Conservation (phyloP, 805 yeast species). For the Allodekkera sacchari region DNA sequence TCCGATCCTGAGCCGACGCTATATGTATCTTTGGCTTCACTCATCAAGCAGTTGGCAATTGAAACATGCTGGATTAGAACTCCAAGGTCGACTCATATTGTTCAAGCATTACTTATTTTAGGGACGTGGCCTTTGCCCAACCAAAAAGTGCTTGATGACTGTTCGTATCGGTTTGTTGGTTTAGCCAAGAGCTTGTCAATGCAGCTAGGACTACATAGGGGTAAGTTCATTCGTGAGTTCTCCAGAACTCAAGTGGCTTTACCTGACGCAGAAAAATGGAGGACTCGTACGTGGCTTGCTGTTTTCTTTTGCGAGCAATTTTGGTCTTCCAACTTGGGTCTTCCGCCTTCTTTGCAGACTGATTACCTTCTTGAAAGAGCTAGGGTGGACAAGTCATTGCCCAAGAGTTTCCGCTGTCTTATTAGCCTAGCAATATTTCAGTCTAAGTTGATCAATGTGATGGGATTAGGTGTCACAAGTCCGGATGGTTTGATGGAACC, state of each 20-base stretch:
- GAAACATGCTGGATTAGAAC: conserved; percentile 92
- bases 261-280: conserved; percentile 90
- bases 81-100: conserved; percentile 88
- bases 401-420: conserved; percentile 62
- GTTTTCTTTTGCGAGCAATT: conserved; percentile 83
- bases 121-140: conserved; percentile 92
- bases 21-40: conserved; percentile 64
- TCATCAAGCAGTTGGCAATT: conserved; percentile 79
- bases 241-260: conserved; percentile 81
- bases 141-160: conserved; percentile 85
- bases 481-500: conserved; percentile 89
- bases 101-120: conserved; percentile 79
- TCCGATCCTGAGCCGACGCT: conserved; percentile 83
- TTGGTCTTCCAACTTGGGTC: conserved; percentile 81
- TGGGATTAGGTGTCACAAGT: conserved; percentile 79
- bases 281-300: conserved; percentile 88
- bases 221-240: conserved; percentile 84
- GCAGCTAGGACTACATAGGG: conserved; percentile 86
- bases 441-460: conserved; percentile 70
- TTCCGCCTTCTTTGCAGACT: conserved; percentile 79
- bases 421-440: conserved; percentile 74
- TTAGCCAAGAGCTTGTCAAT: conserved; percentile 76
- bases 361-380: conserved; percentile 80
- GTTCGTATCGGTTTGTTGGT: conserved; percentile 82
- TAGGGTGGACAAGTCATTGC: conserved; percentile 54